These are phyloP conservation scores for Zoysia pacifica DNA, from an alignment of 176 grass and related monocot genomes.

Conservation along the genomic window DNA sequence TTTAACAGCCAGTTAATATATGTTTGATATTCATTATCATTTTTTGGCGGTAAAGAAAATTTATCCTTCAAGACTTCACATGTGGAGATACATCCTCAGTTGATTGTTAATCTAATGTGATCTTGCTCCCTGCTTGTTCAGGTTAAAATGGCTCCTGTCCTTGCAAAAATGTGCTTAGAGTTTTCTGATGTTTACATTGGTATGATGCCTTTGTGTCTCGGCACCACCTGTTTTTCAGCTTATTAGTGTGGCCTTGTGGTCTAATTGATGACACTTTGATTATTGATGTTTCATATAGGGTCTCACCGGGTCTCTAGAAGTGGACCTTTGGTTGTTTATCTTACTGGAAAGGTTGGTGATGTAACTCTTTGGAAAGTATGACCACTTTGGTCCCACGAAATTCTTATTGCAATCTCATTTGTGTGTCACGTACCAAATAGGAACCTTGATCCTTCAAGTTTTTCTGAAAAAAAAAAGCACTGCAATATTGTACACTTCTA, in stretches of 20 bases:
- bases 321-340: conserved; percentile 63
- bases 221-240: conserved; percentile 3
- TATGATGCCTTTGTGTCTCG: conserved; percentile 34
- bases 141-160: conserved; percentile 66
- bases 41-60: conserved; percentile 6
- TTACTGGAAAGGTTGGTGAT: conserved; percentile 81
- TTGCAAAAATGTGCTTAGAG: conserved; percentile 76
- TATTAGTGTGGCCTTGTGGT: neutral
- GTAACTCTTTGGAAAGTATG: conserved; percentile 25
- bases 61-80: conserved; percentile 18
- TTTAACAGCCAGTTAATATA: neutral
- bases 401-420: conserved; percentile 13
- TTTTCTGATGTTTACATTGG: conserved; percentile 96
- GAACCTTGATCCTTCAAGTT: neutral
- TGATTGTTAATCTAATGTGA: conserved; percentile 23
- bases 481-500: neutral
- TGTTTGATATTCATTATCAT: conserved; percentile 19
- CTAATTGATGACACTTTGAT: neutral
- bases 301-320: conserved; percentile 65
- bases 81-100: conserved; percentile 21
- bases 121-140: conserved; percentile 46
- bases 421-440: neutral
- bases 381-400: conserved; percentile 4
- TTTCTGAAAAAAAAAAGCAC: neutral
- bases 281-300: conserved; percentile 55